phyloP scores from a whole-genome alignment of 2,329 filamentous ascomycete genomes.

The Claviceps spartinae region DNA sequence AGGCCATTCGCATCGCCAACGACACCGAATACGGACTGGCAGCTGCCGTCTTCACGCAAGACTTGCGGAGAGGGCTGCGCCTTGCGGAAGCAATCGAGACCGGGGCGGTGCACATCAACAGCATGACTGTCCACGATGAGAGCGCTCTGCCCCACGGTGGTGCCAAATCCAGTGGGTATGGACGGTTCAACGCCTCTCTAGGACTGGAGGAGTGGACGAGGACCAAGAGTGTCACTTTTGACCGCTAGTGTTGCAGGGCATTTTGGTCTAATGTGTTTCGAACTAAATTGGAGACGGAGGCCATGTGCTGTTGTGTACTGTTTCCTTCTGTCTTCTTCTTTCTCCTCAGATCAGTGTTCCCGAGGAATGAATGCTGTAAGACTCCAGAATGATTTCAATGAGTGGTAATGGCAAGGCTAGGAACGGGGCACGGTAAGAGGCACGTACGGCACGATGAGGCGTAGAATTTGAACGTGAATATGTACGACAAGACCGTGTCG shows the following conservation, averaged over 20 bases:
- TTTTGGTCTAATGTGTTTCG: no score
- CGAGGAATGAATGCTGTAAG: no score
- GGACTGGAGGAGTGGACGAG: slow-evolving; percentile 49
- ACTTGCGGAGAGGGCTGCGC: slow-evolving; percentile 44
- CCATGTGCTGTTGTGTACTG: no score
- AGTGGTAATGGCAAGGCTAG: no score
- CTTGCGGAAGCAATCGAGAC: slow-evolving; percentile 52
- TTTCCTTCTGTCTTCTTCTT: no score
- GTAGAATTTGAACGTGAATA: no score
- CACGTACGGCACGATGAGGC: no score
- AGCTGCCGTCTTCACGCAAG: slow-evolving; percentile 58
- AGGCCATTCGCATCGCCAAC: slow-evolving; percentile 62
- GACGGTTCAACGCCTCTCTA: slow-evolving; percentile 40
- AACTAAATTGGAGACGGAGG: no score
- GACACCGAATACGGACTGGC: slow-evolving; percentile 69
- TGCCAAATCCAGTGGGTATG: slow-evolving; percentile 49
- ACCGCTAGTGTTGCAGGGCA: slow-evolving; percentile 13
- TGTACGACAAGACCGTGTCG: no score
- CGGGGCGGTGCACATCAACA: slow-evolving; percentile 56
- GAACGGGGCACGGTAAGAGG: no score
- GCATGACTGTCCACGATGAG: slow-evolving; percentile 54
- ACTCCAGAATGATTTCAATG: no score
- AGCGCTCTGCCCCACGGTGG: slow-evolving; percentile 52
- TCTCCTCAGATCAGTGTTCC: no score
- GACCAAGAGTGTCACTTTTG: slow-evolving; percentile 51